Base-by-base conservation (phyloP, 2,329 filamentous ascomycete species). In the Sporothrix humicola region DNA sequence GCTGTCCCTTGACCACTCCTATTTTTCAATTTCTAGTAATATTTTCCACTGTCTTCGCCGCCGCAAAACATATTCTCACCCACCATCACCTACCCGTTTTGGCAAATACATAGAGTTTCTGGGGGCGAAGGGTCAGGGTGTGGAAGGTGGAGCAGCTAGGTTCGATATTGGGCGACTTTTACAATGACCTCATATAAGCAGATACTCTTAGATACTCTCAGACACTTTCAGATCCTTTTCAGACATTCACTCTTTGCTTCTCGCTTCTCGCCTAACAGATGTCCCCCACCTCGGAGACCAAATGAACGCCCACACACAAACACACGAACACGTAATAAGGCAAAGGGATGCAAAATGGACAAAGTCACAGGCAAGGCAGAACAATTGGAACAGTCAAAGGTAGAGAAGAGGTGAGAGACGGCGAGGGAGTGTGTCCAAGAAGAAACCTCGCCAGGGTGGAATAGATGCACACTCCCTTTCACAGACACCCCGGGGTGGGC, bases 11-110 rank as follows among this genome's bases (percentile, higher is more conserved):
- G 17, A 3, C 20, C n/a, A 44, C 52, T 56, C 10, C 15, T 20
- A 65, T 48, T 48, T 46, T 26, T 26, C 61, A 31, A 37, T 61
- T 37, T 61, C 56, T 13, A 31, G 56, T 37, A 23, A 54, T 54
- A 3, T n/a, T 26, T 70, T 6, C 26, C 26, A 20, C 44, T 20
- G 42, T 7, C 56, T 42, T 71, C 69, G 69, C 69, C 69, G 70
- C 70, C 54, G 54, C 69, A 71, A 52, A 61, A n/a, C 58, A 63
- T 5, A 31, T 50, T 31, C 23, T n/a, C 44, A 52, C 44, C 44
- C 23, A 50, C 65, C 61, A 61, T 56, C 73, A 77, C 76, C 76
- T 77, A 73, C 75, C 73, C 44, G 58, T 75, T 73, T 73, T 58
- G 74, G 74, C 72, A 50, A 31, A 50, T 50, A 50, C 63, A 46